Evolutionary conservation across 164 flowering plant species (phyloP), one percentile per base, ranked within the genome.

Genomic region (Magnolia sinica): DNA sequence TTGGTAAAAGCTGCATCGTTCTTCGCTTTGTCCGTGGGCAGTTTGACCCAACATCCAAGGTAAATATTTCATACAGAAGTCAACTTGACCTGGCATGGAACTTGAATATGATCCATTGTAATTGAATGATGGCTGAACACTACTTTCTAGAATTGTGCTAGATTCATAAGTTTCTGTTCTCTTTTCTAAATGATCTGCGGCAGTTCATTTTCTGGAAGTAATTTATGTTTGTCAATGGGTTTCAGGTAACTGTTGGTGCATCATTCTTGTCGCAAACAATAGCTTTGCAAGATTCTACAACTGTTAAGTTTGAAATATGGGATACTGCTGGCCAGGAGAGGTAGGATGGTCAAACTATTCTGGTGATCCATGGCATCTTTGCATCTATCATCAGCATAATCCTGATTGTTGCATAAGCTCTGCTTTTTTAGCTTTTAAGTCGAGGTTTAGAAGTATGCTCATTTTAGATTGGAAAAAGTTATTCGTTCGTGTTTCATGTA

Each of bases 321-420:
- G 99, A 96, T 74, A 96, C 99, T 77, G 99, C 99, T 76, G 99
- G 99, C 64, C 99, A 96, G 82, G 99, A 96, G 83, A 94, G 99
- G 99, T 96, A 85, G 52, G 50, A 4, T 45, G n/a, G 37, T 50
- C 31, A 22, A 24, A 59, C 52, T 16, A 55, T 55, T 37, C 7
- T 37, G 45, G 45, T 37, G 45, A 37, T 0, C 45, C 45, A 37
- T 37, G 45, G 45, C 45, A 3, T 37, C 45, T 37, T 37, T 37
- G 6, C 45, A 4, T 37, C 45, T 37, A 37, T 37, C 45, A 37
- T 37, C 45, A 37, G 45, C 45, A 37, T 37, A 37, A 37, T 37
- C 6, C 45, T 37, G 45, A 37, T 37, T 37, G 45, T 37, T 37
- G 45, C 45, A 37, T 37, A 37, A 37, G 45, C 45, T 37, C 45